Conservation (phyloP, 768 basidiomycete species). For the Podaxis sp. region DNA sequence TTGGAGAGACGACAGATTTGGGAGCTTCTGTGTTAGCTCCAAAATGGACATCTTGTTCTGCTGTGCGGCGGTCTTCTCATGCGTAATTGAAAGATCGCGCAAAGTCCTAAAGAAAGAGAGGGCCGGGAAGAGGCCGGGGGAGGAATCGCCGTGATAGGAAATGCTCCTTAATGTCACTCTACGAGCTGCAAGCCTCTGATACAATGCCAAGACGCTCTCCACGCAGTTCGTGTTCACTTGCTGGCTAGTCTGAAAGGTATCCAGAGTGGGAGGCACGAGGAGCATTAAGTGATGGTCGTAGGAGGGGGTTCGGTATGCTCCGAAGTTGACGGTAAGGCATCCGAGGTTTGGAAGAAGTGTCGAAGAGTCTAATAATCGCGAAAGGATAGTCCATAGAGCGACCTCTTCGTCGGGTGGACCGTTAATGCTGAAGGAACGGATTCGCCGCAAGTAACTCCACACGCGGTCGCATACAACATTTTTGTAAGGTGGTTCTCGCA, state of each 20-base stretch:
- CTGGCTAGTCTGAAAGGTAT: background rate
- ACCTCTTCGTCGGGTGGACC: background rate
- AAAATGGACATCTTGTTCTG: background rate
- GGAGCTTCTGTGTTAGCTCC: background rate
- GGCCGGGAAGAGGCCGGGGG: background rate
- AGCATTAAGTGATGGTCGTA: background rate
- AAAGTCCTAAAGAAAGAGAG: background rate
- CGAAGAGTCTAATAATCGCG: background rate
- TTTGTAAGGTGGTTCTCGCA: background rate
- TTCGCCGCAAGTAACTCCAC: background rate
- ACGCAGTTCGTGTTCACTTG: too few relatives aligned
- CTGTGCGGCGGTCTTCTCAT: background rate
- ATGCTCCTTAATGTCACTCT: background rate
- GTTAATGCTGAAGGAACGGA: background rate
- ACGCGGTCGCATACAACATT: background rate
- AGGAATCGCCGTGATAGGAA: background rate
- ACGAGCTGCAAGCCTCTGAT: background rate
- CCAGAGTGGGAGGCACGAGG: background rate
- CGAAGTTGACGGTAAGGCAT: background rate
- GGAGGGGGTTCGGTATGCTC: background rate
- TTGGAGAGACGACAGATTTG: background rate
- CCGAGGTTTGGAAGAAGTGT: background rate
- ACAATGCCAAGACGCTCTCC: background rate
- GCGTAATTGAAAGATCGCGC: background rate
- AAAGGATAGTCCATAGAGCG: background rate